Evolutionary conservation across 352 stramenopile species (phyloP).

Genomic region (Phytophthora niederhauseri): DNA sequence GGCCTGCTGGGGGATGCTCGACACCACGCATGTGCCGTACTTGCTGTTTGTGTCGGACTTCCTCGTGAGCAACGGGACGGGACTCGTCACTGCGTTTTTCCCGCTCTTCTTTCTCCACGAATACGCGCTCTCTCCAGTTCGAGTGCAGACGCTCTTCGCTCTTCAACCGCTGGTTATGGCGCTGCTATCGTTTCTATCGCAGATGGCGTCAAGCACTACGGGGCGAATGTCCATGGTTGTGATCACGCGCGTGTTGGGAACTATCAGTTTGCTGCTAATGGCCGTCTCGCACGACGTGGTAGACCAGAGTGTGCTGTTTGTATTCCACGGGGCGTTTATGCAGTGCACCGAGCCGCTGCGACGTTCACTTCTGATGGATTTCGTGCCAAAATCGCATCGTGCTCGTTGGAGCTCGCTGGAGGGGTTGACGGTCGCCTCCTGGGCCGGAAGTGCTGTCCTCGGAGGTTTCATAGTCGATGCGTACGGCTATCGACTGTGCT

Average conservation of each 20-base stretch:
- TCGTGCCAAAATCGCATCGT: slow-evolving; percentile 61
- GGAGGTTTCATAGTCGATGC: slow-evolving; percentile 62
- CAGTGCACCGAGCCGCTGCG: slow-evolving; percentile 66
- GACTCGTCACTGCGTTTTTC: slow-evolving; percentile 65
- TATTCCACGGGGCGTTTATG: slow-evolving; percentile 61
- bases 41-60: slow-evolving; percentile 75
- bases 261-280: slow-evolving; percentile 56
- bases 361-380: slow-evolving; percentile 80
- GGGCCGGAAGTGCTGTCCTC: slow-evolving; percentile 69
- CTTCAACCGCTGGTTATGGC: slow-evolving; percentile 55
- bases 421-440: slow-evolving; percentile 65
- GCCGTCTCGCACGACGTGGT: slow-evolving; percentile 33
- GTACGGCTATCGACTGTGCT: slow-evolving; percentile 72
- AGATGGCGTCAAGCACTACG: slow-evolving; percentile 39
- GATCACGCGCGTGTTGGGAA: slow-evolving; percentile 42
- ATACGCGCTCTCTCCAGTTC: slow-evolving; percentile 54
- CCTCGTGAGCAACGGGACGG: slow-evolving; percentile 66
- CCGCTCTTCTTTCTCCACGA: slow-evolving; percentile 72
- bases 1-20: slow-evolving; percentile 40
- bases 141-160: slow-evolving; percentile 64
- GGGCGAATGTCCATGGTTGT: slow-evolving; percentile 71
- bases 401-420: slow-evolving; percentile 78
- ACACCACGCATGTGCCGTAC: slow-evolving; percentile 56
- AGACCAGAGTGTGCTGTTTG: slow-evolving; percentile 55
- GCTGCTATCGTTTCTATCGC: slow-evolving; percentile 48